These are phyloP conservation scores for Chalciporus piperatus DNA, from an alignment of 768 basidiomycete genomes.

Conservation along the genomic window DNA sequence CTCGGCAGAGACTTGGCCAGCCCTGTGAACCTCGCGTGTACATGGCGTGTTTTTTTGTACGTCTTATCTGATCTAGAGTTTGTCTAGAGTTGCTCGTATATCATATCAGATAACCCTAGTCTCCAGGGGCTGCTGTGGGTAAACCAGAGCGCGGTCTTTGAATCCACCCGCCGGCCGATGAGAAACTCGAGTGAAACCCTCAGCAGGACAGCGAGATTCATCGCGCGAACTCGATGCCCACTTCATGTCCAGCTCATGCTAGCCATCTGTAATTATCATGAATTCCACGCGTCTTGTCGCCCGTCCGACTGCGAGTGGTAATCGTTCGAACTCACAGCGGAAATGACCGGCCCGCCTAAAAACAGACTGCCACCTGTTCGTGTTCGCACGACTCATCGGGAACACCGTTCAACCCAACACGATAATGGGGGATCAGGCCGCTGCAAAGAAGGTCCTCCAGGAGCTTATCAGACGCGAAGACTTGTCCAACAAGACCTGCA, in stretches of 20 bases:
- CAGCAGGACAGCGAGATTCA: background rate
- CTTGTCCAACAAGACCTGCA: slow-evolving; percentile 72
- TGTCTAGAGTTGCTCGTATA: no score
- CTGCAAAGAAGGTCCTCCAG: slow-evolving; percentile 68
- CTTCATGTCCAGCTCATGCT: background rate
- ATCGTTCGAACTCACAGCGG: background rate
- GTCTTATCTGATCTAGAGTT: background rate
- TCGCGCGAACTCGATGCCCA: background rate
- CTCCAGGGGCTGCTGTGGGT: no score
- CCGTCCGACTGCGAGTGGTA: no score
- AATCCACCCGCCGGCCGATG: no score
- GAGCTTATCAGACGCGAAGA: slow-evolving; percentile 73
- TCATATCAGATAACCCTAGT: background rate
- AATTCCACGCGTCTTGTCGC: no score
- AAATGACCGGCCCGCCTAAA: background rate
- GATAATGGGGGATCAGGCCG: slow-evolving; percentile 49
- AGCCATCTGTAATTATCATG: background rate
- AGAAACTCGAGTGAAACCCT: no score
- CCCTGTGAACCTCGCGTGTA: background rate
- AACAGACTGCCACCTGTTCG: background rate
- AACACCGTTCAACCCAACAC: background rate
- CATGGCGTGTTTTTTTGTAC: background rate
- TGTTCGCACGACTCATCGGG: background rate
- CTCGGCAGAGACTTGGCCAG: background rate
- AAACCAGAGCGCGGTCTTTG: no score